Evolutionary conservation across 1,284 basidiomycete genomes (phyloP), one percentile per base, ranked within the genome.

Genomic region (Tilletia indica): DNA sequence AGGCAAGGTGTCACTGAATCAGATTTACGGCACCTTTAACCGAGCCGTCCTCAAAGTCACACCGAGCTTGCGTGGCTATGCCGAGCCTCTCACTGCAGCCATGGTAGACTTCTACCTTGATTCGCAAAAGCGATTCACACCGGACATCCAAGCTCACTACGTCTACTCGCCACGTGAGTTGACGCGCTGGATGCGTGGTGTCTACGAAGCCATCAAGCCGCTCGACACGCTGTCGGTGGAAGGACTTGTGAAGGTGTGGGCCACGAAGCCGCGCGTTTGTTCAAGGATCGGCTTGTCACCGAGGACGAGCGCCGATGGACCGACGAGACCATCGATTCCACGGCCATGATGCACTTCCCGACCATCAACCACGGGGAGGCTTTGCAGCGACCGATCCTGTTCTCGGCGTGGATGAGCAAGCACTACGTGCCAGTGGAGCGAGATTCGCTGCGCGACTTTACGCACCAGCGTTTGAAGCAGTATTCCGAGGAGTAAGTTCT

Each of bases 361-460:
- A 94, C 91, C 5, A 91, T 97, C 84, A 91, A 93, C 82, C 88
- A 89, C 42, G 89, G 90, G 21, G 92, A 93, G 0, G 78, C 77
- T 14, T 88, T 99, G 38, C 85, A 82, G 34, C 89, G 97, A 25
- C 97, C 97, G 0, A 96, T 99, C 77, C 87, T 99, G 47, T 99
- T 95, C 88, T 97, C 94, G 4, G 98, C 99, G 85, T 99, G 97
- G 97, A 97, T 96, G 0, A 95, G 95, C n/a, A 94, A 95, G 86
- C 88, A 97, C 84, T 98, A 98, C 84, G 90, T 97, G 71, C 91
- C 94, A 2, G 96, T 99, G 66, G 93, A 97, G 75, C 89, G 97
- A 70, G 96, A 97, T 80, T 88, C 90, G 54, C 89, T 99, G 11
- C 90, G 97, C 67, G 95, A 97, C 81, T 99, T 97, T 84, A 97